Conservation (phyloP, 2,329 filamentous ascomycete species). For the Balansia obtecta region DNA sequence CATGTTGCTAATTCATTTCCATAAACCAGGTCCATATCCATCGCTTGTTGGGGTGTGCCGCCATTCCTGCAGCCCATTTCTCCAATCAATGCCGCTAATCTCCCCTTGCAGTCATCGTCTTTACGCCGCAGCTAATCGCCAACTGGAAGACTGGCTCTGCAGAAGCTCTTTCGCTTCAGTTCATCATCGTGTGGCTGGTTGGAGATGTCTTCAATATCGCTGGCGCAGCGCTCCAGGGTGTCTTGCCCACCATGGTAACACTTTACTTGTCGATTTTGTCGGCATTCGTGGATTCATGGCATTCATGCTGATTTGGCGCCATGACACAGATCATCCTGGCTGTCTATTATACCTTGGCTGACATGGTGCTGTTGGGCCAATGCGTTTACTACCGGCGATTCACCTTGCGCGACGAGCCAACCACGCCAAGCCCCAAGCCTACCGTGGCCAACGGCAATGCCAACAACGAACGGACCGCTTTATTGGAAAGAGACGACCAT, state of each 20-base stretch:
- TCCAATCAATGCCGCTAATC: not conserved
- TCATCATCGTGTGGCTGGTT: constrained; percentile 83
- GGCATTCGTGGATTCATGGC: not conserved
- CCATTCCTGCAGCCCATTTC: no score
- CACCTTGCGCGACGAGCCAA: constrained; percentile 42
- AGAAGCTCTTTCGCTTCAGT: constrained; percentile 80
- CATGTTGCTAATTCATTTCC: not conserved
- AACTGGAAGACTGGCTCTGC: constrained; percentile 79
- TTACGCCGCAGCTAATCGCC: constrained; percentile 91
- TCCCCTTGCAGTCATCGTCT: constrained; percentile 59
- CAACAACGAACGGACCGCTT: constrained; percentile 38
- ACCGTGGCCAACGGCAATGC: constrained; percentile 21
- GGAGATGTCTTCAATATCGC: constrained; percentile 97
- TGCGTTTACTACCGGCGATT: constrained; percentile 96
- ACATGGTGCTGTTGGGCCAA: constrained; percentile 76
- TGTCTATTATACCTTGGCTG: constrained; percentile 84
- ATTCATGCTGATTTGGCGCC: not conserved
- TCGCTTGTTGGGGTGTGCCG: constrained; percentile 66
- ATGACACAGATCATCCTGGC: constrained; percentile 62
- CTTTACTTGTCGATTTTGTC: not conserved
- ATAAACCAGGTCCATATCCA: no score
- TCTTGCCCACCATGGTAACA: constrained; percentile 77
- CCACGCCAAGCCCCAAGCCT: constrained; percentile 30
- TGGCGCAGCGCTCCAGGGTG: constrained; percentile 80
- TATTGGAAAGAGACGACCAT: constrained; percentile 32